Base-by-base conservation (phyloP, 2,329 filamentous ascomycete genomes). In the Alternaria solani region DNA sequence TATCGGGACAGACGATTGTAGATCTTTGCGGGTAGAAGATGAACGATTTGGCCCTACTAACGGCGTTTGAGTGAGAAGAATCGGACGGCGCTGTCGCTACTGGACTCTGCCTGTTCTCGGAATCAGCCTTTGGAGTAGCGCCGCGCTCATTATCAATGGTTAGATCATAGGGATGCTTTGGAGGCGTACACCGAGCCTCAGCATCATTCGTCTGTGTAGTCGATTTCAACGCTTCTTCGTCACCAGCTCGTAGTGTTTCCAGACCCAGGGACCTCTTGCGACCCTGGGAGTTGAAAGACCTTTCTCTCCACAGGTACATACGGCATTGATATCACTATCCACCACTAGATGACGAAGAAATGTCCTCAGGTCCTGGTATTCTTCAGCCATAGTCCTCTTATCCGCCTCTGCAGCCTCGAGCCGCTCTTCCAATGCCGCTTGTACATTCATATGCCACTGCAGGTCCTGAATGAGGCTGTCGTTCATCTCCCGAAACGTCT, bases 371-470 rank as follows among this genome's bases (percentile, higher is more conserved):
- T 7, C n/a, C 25, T 34, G 5, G 5, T 41, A 12, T 5, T 51
- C 38, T 23, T 47, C 44, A 53, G 25, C 26, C 53, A 59, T 12
- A 4, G 39, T 43, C 30, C 39, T 23, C 34, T 38, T 57, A 4
- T 65, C 59, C 30, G 48, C 34, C 14, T 42, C 5, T 5, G 25
- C 41, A 8, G 34, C 23, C 18, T 57, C 51, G 14, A 59, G 2
- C 43, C 20, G 12, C 7, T 54, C 26, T 36, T 65, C 34, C 38
- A 60, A 25, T 23, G 41, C 57, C 14, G 9, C 59, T 20, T 44
- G 62, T 51, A 39, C 51, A 7, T 53, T 30, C 18, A 61, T 51
- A 23, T 59, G 49, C 63, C 63, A 63, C 2, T 28, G n/a, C n/a
- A 63, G 30, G 36, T 61, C 56, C 16, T 62, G 38, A 0, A 47